A percentile compares a stretch with the other conserved stretches of the same genome.
Evolutionary conservation across 306 rosid species (phyloP).

Genomic region (Begonia masoniana): DNA sequence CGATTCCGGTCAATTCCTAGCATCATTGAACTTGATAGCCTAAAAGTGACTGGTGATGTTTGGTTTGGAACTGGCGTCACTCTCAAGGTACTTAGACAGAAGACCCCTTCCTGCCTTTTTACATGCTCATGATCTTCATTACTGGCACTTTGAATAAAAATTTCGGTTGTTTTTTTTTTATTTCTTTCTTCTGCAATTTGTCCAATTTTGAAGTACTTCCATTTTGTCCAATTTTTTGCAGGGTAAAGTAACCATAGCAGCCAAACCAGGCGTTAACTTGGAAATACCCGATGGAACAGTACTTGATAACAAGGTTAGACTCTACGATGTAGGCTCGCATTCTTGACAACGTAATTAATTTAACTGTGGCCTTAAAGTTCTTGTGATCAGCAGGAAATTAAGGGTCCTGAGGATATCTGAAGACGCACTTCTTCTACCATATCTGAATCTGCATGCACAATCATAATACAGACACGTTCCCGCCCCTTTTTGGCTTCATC

Average conservation of each 20-base stretch:
- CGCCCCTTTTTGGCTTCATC: too few species aligned
- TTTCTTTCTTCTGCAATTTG: not conserved
- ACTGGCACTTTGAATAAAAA: too few species aligned
- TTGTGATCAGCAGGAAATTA: constrained; percentile 41
- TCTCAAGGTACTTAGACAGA: constrained; percentile 51
- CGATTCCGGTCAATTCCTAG: constrained; percentile 94
- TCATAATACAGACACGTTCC: too few species aligned
- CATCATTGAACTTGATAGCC: constrained; percentile 72
- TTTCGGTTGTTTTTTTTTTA: too few species aligned
- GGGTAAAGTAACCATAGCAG: constrained; percentile 65
- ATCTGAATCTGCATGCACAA: too few species aligned
- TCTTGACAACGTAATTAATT: not conserved
- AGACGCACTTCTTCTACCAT: not conserved
- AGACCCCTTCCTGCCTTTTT: too few species aligned
- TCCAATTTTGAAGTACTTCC: not conserved
- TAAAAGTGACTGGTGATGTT: constrained; percentile 81
- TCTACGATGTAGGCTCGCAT: constrained; percentile 3
- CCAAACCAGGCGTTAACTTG: constrained; percentile 54
- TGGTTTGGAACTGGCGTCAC: constrained; percentile 68
- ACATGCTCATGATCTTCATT: too few species aligned
- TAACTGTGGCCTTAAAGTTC: constrained; percentile 7
- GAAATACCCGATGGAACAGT: constrained; percentile 59
- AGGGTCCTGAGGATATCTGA: constrained; percentile 60
- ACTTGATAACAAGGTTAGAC: constrained; percentile 53
- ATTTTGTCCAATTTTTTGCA: constrained; percentile 5